Evolutionary conservation across 257 asterid species (phyloP).

Genomic region (Jasminum sambac): DNA sequence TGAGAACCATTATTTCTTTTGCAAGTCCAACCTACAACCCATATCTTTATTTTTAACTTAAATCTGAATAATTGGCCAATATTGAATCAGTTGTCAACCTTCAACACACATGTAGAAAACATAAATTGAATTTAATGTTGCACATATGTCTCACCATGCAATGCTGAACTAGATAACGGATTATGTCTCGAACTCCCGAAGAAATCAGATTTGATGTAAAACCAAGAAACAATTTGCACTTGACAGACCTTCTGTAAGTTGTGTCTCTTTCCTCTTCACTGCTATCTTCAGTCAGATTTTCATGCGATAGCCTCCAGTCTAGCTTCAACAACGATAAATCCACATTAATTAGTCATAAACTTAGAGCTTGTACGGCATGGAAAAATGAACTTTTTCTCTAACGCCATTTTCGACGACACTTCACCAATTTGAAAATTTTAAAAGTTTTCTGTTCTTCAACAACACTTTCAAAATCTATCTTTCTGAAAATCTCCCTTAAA

Average conservation of each 20-base stretch:
- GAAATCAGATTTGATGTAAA: conserved; percentile 92
- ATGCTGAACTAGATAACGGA: conserved; percentile 83
- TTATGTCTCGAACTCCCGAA: conserved; percentile 79
- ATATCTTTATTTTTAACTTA: neutral
- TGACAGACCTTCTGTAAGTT: conserved; percentile 61
- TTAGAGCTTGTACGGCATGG: no score
- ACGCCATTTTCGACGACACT: no score
- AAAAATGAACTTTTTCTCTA: no score
- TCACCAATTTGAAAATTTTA: no score
- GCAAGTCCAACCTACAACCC: conserved; percentile 16
- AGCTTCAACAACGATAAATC: conserved; percentile 55
- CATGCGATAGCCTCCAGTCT: conserved; percentile 94
- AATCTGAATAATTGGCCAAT: neutral
- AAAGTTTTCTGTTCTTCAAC: no score
- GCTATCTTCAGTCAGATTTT: conserved; percentile 63
- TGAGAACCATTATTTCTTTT: neutral
- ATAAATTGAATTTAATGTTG: neutral
- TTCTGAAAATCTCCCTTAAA: no score
- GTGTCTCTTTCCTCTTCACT: conserved; percentile 59
- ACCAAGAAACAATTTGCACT: conserved; percentile 84
- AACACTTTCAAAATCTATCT: no score
- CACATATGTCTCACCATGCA: conserved; percentile 64
- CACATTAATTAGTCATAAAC: conserved; percentile 15
- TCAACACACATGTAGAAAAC: neutral
- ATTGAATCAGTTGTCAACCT: conserved; percentile 12